Evolutionary conservation across 2,329 filamentous ascomycete genomes (phyloP), one percentile per base, ranked within the genome.

Genomic region (Trichoderma aggressivum): DNA sequence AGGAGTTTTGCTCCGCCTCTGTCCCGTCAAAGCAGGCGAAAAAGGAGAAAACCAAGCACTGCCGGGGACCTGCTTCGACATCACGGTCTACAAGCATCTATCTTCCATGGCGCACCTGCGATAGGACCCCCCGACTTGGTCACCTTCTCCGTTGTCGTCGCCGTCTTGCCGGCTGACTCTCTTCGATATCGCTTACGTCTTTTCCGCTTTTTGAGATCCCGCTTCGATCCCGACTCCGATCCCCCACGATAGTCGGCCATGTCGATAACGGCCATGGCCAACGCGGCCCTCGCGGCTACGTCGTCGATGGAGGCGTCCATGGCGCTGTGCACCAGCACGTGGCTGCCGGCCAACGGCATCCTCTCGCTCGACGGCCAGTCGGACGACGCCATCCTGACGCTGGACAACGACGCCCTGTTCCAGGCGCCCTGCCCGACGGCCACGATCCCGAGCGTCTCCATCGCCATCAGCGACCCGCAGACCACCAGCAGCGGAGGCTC

Each of bases 371-470:
- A 82, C 66, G 69, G 82, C 84, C 74, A 85, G 50, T 39, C 34
- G 84, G 74, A 83, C 86, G 70, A 62, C 43, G 83, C 75, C 30
- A 75, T 86, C 74, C 84, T 91, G 76, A 90, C 87, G 58, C 84
- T 93, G 75, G 85, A 86, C 61, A 81, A 85, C 72, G 84, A 88
- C 73, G 87, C 88, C 75, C 80, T 90, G 73, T 92, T 89, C 80
- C 74, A 79, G 60, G 74, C 77, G 34, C 80, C 80, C 11, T 81
- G 80, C 47, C 74, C 76, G 61, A 77, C 75, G 7, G 50, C 74
- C n/a, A 56, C 69, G 28, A 67, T 75, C 28, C 64, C 76, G n/a
- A 74, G 74, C 43, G 74, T 75, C 66, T 73, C 63, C 64, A 72
- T 73, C 14, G 72, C 72, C n/a, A 62, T 86, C 68, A 81, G 84